Evolutionary conservation across 805 yeast species (phyloP).

Genomic region (Peterozyma toletana): DNA sequence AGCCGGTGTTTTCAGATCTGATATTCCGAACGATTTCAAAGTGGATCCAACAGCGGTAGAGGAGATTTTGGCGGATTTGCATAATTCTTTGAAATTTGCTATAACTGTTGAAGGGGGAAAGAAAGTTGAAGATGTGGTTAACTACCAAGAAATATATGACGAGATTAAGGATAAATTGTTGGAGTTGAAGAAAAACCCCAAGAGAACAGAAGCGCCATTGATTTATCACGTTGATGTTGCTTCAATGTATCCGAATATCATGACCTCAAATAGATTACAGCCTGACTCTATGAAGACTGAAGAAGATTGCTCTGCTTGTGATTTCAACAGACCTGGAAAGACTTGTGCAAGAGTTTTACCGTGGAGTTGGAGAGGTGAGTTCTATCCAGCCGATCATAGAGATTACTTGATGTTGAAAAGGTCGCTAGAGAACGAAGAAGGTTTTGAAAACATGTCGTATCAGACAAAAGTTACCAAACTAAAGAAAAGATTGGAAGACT

Average conservation of each 20-base stretch:
- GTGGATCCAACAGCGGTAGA: slow-evolving; percentile 81
- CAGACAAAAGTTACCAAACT: slow-evolving; percentile 70
- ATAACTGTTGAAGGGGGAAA: slow-evolving; percentile 75
- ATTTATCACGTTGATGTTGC: slow-evolving; percentile 99
- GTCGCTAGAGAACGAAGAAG: slow-evolving; percentile 71
- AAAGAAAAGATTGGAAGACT: slow-evolving; percentile 74
- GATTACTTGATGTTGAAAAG: slow-evolving; percentile 88
- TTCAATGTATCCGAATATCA: slow-evolving; percentile 98
- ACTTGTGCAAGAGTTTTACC: slow-evolving; percentile 84
- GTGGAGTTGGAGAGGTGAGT: slow-evolving; percentile 99
- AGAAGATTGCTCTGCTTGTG: slow-evolving; percentile 95
- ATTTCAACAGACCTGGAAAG: slow-evolving; percentile 92
- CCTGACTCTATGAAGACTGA: slow-evolving; percentile 97
- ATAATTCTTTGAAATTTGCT: slow-evolving; percentile 72
- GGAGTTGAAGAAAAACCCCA: slow-evolving; percentile 56
- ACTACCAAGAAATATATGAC: slow-evolving; percentile 67
- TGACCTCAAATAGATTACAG: slow-evolving; percentile 94
- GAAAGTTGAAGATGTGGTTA: slow-evolving; percentile 68
- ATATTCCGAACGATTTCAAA: slow-evolving; percentile 65
- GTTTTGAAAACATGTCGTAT: slow-evolving; percentile 74
- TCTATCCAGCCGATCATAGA: slow-evolving; percentile 80
- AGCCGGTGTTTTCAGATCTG: slow-evolving; percentile 96
- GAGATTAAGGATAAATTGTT: slow-evolving; percentile 46
- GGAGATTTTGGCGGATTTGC: slow-evolving; percentile 66
- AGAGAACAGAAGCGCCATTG: slow-evolving; percentile 69